phyloP scores from a whole-genome alignment of 495 filamentous ascomycete species.

The Aspergillus egyptiacus region DNA sequence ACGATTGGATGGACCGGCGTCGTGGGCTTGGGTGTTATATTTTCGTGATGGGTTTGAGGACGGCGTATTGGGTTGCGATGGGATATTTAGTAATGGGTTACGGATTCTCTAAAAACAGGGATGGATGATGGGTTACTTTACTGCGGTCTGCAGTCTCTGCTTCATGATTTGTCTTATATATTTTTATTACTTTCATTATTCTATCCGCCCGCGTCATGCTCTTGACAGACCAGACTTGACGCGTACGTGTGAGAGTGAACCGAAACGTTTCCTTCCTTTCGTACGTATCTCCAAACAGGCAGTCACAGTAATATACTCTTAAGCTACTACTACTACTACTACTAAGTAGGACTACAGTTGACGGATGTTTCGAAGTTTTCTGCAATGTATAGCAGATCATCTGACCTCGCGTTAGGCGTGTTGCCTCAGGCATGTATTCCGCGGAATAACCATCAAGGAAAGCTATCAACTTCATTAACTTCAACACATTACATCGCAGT shows the following conservation, averaged over 20 bases:
- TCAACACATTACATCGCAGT: background rate
- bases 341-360: too few relatives aligned
- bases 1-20: constrained; percentile 23
- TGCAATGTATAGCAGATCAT: constrained; percentile 12
- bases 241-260: too few relatives aligned
- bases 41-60: constrained; percentile 8
- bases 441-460: background rate
- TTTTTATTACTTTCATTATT: constrained; percentile 6
- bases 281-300: too few relatives aligned
- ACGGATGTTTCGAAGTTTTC: too few relatives aligned
- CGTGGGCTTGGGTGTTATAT: constrained; percentile 16
- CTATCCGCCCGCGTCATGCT: too few relatives aligned
- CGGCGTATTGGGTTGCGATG: constrained; percentile 30
- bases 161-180: constrained; percentile 26
- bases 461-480: constrained; percentile 4
- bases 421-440: constrained; percentile 29
- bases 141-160: constrained; percentile 18
- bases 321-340: too few relatives aligned
- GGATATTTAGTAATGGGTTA: constrained; percentile 22
- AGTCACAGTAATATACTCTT: too few relatives aligned
- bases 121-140: constrained; percentile 20
- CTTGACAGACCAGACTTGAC: too few relatives aligned
- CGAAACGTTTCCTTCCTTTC: background rate
- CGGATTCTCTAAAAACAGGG: constrained; percentile 29
- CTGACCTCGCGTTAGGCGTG: constrained; percentile 33